phyloP scores from a whole-genome alignment of 306 rosid species.

The Rosa chinensis region DNA sequence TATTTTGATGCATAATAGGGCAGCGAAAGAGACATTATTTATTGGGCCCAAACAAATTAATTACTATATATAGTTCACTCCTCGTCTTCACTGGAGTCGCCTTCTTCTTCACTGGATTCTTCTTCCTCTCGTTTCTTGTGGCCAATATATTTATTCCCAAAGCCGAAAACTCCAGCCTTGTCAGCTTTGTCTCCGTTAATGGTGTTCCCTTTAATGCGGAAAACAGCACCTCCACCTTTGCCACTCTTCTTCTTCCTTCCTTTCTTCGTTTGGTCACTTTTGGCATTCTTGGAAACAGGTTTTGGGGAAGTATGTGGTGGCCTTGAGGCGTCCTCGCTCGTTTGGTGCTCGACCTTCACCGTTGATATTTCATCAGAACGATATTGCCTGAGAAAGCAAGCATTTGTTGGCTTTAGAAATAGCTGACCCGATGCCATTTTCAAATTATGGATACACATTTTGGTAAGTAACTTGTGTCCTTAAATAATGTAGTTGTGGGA shows the following conservation, averaged over 20 bases:
- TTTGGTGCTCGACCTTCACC: not conserved
- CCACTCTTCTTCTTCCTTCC: not conserved
- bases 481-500: too few species aligned
- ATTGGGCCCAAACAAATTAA: not conserved
- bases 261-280: not conserved
- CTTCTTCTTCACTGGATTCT: conserved; percentile 1
- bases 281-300: not conserved
- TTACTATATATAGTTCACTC: not conserved
- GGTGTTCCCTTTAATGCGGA: not conserved
- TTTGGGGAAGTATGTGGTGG: not conserved
- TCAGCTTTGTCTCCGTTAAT: conserved; percentile 8
- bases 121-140: not conserved
- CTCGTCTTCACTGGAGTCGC: not conserved
- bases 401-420: too few species aligned
- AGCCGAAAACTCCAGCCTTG: conserved; percentile 6
- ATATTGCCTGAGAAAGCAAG: too few species aligned
- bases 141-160: conserved; percentile 8
- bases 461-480: too few species aligned
- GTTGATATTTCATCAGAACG: too few species aligned
- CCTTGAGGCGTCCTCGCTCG: not conserved
- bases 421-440: too few species aligned
- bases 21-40: not conserved
- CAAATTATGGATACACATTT: too few species aligned
- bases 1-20: not conserved
- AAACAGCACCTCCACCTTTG: not conserved